phyloP scores from a whole-genome alignment of 345 rosid species.

The Acer yangbiense region DNA sequence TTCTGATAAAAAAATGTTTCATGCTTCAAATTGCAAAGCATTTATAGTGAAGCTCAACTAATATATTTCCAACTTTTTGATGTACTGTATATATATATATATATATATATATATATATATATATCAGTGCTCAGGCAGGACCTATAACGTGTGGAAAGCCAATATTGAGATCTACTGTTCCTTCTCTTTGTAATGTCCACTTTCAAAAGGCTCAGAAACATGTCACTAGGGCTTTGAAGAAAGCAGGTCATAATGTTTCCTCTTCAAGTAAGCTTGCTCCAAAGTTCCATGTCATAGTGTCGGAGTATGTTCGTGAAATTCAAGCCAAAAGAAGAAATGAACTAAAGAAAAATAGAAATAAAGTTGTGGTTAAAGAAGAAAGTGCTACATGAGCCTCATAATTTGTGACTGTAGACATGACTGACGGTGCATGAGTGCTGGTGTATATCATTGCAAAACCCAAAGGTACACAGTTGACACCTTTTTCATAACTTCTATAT shows the following conservation, averaged over 20 bases:
- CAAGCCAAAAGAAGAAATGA: constrained; percentile 66
- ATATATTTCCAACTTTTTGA: neutral
- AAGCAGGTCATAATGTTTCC: constrained; percentile 71
- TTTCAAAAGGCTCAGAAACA: constrained; percentile 72
- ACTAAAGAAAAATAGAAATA: constrained; percentile 28
- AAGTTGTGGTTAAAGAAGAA: constrained; percentile 44
- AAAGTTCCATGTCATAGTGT: constrained; percentile 68
- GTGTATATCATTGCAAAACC: constrained; percentile 6
- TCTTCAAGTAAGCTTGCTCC: constrained; percentile 66
- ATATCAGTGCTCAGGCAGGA: constrained; percentile 63
- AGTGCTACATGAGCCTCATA: constrained; percentile 25
- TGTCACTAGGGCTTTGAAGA: constrained; percentile 61
- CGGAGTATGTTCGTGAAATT: constrained; percentile 71
- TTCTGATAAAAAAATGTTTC: neutral
- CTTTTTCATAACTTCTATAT: neutral
- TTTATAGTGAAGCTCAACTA: neutral
- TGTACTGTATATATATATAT: constrained; percentile 21
- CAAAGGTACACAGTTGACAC: neutral
- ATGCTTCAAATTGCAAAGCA: neutral
- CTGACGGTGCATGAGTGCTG: neutral
- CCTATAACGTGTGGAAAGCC: constrained; percentile 83
- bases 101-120: constrained; percentile 25
- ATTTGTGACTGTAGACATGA: neutral
- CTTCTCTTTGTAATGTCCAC: constrained; percentile 61
- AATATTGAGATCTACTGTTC: constrained; percentile 56